Percentiles rank a stretch among this genome's conserved stretches.
Evolutionary conservation across 2,329 filamentous ascomycete species (phyloP).

Genomic region (Botrytis galanthina): DNA sequence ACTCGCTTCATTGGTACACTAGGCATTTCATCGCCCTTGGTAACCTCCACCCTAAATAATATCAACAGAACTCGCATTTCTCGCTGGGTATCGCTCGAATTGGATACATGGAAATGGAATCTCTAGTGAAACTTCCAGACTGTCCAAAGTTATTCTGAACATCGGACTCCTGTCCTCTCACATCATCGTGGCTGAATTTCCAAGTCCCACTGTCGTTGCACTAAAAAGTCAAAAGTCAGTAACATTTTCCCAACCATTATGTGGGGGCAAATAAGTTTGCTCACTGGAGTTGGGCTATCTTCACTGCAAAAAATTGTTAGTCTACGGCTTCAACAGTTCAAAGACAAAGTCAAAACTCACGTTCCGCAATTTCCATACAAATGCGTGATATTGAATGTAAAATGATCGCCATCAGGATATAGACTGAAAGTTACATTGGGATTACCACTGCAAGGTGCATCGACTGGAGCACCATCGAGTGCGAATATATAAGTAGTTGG

Average conservation of each 20-base stretch:
- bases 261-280: not conserved
- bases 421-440: constrained; percentile 29
- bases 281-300: constrained; percentile 1
- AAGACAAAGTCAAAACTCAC: constrained; percentile 17
- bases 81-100: constrained; percentile 22
- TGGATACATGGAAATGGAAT: constrained; percentile 26
- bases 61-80: constrained; percentile 30
- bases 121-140: constrained; percentile 21
- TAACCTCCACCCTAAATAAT: not conserved
- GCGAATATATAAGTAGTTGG: constrained; percentile 23
- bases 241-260: not conserved
- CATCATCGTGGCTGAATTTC: constrained; percentile 27
- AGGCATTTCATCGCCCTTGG: not conserved
- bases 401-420: constrained; percentile 22
- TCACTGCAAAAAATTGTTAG: not conserved
- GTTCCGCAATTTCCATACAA: constrained; percentile 24
- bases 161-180: constrained; percentile 27
- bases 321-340: not conserved
- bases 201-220: constrained; percentile 30
- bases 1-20: not conserved
- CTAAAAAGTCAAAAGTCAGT: not conserved
- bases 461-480: constrained; percentile 21
- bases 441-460: constrained; percentile 23
- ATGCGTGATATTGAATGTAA: constrained; percentile 29
- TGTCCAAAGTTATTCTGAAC: constrained; percentile 31